Evolutionary conservation across 2,329 filamentous ascomycete species (phyloP), one percentile per base, ranked within the genome.

Genomic region (Ophiocordyceps robertsii): DNA sequence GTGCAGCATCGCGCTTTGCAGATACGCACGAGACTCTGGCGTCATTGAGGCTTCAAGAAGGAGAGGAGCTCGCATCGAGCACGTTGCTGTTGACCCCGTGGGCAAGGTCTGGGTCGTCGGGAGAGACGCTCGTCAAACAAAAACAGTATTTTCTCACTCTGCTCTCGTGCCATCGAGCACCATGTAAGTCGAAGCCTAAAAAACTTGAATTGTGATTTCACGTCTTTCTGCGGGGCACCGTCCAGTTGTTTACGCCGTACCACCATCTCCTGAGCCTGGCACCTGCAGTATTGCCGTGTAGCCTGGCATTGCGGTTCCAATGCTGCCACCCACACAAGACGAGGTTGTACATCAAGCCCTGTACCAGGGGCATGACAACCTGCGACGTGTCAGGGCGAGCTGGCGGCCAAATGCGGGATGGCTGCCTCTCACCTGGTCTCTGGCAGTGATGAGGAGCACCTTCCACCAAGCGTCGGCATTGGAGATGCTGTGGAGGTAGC

Each of bases 231-330:
- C 43, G 64, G 55, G 82, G 82, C 44, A 90, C 62, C 39, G 73
- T 70, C 92, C 92, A 96, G 55, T 93, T 87, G 57, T 96, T 96
- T 16, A 94, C 84, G 19, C 75, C 77, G 68, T 87, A 95, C 90
- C 92, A 98, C 92, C 90, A 96, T 50, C 88, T 72, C 53, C 92
- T 73, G 39, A 92, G 66, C 51, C 75, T 77, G 7, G 84, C 86
- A 19, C 92, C 92, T 14, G 84, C 66, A 24, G 78, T 80, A 52
- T 77, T 78, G 9, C 92, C 92, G 48, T 78, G 80, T 50, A 95
- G 72, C 56, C 80, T 79, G 13, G 85, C 81, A 45, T 74, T 82
- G 46, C 75, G 73, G 62, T 96, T 95, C 84, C 84, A 95, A 59
- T 84, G 75, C 55, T 87, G 80, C 90, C 90, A 96, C 43, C 90